Conservation (phyloP, 2,329 filamentous ascomycete genomes). For the Botrytis paeoniae region DNA sequence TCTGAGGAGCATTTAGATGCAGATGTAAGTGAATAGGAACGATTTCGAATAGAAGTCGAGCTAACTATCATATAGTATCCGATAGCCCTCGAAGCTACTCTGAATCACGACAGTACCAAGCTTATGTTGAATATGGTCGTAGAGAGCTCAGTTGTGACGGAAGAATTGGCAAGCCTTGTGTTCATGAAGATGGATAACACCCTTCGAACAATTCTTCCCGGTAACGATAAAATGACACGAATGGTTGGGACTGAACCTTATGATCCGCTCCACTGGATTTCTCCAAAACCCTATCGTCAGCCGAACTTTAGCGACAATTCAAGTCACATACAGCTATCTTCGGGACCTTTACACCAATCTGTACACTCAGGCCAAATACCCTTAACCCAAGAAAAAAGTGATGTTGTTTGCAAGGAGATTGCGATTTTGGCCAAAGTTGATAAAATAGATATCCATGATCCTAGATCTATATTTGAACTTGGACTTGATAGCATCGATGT, state of each 20-base stretch:
- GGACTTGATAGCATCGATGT: conserved; percentile 91
- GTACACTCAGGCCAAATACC: conserved; percentile 51
- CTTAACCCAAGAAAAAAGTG: conserved; percentile 42
- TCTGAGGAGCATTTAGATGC: conserved; percentile 45
- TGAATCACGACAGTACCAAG: conserved; percentile 44
- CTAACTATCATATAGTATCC: conserved; percentile 44
- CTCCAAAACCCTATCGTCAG: neutral
- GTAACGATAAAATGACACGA: neutral
- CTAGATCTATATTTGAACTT: conserved; percentile 71
- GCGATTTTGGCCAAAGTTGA: conserved; percentile 57
- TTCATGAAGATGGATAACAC: conserved; percentile 43
- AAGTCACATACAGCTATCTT: too few relatives aligned
- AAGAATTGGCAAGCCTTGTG: conserved; percentile 40
- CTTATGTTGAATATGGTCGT: conserved; percentile 60
- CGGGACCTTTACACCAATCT: neutral
- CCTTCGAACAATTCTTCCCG: conserved; percentile 20
- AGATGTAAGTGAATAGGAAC: conserved; percentile 38
- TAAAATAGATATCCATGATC: conserved; percentile 50
- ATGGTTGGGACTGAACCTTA: neutral
- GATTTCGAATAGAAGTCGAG: neutral
- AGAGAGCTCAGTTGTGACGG: conserved; percentile 45
- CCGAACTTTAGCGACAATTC: too few relatives aligned
- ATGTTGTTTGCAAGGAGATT: conserved; percentile 58
- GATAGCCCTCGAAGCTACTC: conserved; percentile 70
- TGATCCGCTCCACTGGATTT: neutral